Base-by-base conservation (phyloP, 768 basidiomycete species). In the Lentinula aciculospora region DNA sequence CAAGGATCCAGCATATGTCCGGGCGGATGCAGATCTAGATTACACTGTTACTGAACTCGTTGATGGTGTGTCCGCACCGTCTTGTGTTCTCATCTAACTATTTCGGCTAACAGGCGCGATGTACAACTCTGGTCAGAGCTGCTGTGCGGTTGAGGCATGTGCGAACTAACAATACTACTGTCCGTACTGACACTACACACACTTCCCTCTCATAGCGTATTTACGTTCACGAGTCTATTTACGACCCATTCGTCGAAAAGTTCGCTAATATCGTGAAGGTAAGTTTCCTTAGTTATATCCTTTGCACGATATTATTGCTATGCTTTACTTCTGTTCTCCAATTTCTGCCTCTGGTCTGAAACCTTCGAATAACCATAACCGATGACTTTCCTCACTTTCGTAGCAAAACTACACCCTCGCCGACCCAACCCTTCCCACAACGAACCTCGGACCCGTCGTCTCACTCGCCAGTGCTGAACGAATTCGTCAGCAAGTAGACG, bases 81-180 rank as follows among this genome's bases (percentile, higher is more conserved):
- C 34, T n/a, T 17, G 19, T 29, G 45, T 44, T 29, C 42, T 8
- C 2, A 3, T 39, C 31, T n/a, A 44, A 40, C 17, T 17, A 13
- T 17, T n/a, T 39, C 1, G 46, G 62, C 56, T 42, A 48, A 56
- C 3, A 58, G 10, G 93, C 36, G 88, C 93, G 3, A 86, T 95
- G 73, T 99, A 94, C 78, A 98, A 98, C 71, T 94, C 95, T 15
- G 97, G 97, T 1, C 97, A 99, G 72, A 95, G 93, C 62, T 98
- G 96, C 71, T 98, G 96, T 67, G 85, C 89, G 0, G 76, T 98
- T 59, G 97, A 99, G 77, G 90, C 89, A 60, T 15, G 74, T 65
- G 4, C 19, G 40, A 39, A 12, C 37, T 1, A 34, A 34, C 4
- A 34, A 9, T 13, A 34, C 4, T 17, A 32, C n/a, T 32, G 15